Evolutionary conservation across 2,329 filamentous ascomycete species (phyloP).

Genomic region (Pestalotiopsis sp.): DNA sequence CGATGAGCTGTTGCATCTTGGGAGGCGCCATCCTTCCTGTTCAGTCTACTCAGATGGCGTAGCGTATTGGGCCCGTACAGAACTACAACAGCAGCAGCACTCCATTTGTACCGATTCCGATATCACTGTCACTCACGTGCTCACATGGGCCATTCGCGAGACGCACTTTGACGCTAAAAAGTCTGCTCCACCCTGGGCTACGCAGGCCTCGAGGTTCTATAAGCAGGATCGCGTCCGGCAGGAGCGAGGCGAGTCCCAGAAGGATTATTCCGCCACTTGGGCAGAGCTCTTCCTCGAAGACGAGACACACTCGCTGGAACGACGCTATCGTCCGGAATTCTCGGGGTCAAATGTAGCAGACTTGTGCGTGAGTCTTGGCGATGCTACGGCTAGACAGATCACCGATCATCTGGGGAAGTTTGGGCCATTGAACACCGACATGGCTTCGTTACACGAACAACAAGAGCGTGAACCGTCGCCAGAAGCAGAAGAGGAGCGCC

Average conservation of each 20-base stretch:
- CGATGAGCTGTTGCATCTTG: too few species aligned
- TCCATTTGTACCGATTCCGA: conserved; percentile 11
- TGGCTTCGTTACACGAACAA: conserved; percentile 58
- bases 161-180: conserved; percentile 52
- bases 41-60: too few species aligned
- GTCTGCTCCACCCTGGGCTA: conserved; percentile 60
- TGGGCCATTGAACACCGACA: conserved; percentile 24
- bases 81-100: neutral
- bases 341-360: neutral
- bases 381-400: conserved; percentile 22
- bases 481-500: conserved; percentile 62
- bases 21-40: too few species aligned
- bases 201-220: conserved; percentile 56
- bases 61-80: too few species aligned
- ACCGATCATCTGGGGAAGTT: conserved; percentile 38
- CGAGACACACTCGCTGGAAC: conserved; percentile 53
- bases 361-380: neutral
- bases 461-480: conserved; percentile 69
- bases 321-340: conserved; percentile 49
- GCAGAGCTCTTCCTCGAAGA: conserved; percentile 50
- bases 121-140: conserved; percentile 55
- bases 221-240: conserved; percentile 40
- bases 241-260: neutral
- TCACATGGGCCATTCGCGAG: conserved; percentile 61
- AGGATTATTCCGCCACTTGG: conserved; percentile 21